Evolutionary conservation across 2,329 filamentous ascomycete species (phyloP), one percentile per base, ranked within the genome.

Genomic region (Mycosphaerella arachidis): DNA sequence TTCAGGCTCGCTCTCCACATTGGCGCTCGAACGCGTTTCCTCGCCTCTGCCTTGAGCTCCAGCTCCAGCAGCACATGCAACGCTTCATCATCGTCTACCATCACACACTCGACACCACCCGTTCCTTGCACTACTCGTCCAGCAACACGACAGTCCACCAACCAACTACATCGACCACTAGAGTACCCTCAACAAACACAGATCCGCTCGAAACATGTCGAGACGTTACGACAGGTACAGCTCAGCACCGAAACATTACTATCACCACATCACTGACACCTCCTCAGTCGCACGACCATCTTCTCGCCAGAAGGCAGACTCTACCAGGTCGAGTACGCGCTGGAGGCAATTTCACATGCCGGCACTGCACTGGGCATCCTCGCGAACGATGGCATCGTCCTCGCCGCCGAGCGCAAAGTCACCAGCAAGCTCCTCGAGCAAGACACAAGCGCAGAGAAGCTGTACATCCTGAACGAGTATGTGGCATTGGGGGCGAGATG

Each of bases 341-440:
- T 99, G 55, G 94, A 99, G 78, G 94, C 94, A 74, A 99, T 99
- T 75, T 99, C 94, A 68, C 94, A 99, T 73, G 94, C 94, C 68
- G 94, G 94, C 70, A 99, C 94, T 53, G 94, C 94, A 67, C 87
- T 99, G 71, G 94, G 94, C 58, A 97, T 99, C 74, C 84, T 99
- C 67, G 94, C 95, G 67, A 92, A 95, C 78, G 94, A 99, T 85
- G 94, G 94, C 71, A 99, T 99, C 73, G 94, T 99, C 63, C 86
- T 99, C 59, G 94, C 95, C 58, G 94, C 95, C 48, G 94, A 99
- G 85, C 87, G 94, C 76, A 99, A 99, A 82, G 94, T 99, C 71
- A 99, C 94, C 63, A 97, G 94, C 79, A 99, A 99, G 86, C 84
- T 99, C 74, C 80, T 99, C 74, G 94, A 99, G 84, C 95, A 99